Evolutionary conservation across 371 early-diverging fungal genomes (phyloP).

Genomic region (Mortierella sp.): DNA sequence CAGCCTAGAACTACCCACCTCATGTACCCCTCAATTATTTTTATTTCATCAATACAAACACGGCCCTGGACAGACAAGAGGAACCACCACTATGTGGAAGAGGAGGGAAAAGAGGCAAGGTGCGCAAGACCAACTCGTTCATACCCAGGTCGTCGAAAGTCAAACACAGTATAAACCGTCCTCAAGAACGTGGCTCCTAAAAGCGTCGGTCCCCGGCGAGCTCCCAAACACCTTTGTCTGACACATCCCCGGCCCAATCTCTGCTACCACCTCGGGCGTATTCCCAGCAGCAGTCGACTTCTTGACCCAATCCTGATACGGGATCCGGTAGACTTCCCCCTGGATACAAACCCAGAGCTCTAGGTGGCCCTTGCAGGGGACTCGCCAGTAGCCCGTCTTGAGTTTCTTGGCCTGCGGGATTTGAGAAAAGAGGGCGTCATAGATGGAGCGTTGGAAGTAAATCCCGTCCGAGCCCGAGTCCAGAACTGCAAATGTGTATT

Average conservation of each 20-base stretch:
- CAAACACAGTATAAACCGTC: slow-evolving; percentile 49
- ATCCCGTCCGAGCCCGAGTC: slow-evolving; percentile 55
- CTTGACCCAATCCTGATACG: slow-evolving; percentile 53
- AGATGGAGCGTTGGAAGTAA: slow-evolving; percentile 25
- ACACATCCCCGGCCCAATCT: slow-evolving; percentile 28
- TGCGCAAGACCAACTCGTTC: slow-evolving; percentile 49
- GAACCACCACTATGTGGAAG: neutral
- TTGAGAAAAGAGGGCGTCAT: slow-evolving; percentile 29
- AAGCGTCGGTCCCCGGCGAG: slow-evolving; percentile 44
- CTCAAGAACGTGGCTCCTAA: slow-evolving; percentile 41
- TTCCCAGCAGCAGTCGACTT: neutral
- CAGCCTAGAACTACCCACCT: neutral
- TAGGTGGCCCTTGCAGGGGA: slow-evolving; percentile 32
- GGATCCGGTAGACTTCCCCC: slow-evolving; percentile 22
- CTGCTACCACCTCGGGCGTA: neutral
- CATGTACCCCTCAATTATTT: neutral
- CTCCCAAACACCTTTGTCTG: slow-evolving; percentile 46
- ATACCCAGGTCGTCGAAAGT: slow-evolving; percentile 32
- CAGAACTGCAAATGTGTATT: slow-evolving; percentile 37
- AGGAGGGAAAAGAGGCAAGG: neutral
- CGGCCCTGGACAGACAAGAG: too few species aligned
- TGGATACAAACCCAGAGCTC: slow-evolving; percentile 34
- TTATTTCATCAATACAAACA: neutral
- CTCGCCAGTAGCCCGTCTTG: slow-evolving; percentile 39
- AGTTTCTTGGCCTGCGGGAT: slow-evolving; percentile 32